Percentiles rank a stretch among this genome's conserved stretches.
phyloP scores from a whole-genome alignment of 1,284 basidiomycete species.

The Microbotryum silenes-acaulis region DNA sequence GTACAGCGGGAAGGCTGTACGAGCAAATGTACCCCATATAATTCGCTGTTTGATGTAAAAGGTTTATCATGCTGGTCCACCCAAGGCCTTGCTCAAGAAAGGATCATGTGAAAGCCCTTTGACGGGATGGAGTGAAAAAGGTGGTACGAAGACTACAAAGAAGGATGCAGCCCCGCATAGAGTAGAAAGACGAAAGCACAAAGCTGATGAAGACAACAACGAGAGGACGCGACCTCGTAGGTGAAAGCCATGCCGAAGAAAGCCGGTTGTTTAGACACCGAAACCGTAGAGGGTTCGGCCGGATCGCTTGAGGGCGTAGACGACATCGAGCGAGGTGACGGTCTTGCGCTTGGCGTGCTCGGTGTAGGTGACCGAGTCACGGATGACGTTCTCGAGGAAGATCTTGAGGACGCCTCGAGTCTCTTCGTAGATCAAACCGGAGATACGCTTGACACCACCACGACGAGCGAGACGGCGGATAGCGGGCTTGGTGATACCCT shows the following conservation, averaged over 20 bases:
- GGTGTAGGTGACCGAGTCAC: conserved; percentile 81
- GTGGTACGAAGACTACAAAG: no score
- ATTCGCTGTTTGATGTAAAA: no score
- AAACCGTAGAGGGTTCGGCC: conserved; percentile 79
- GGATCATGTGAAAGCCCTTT: no score
- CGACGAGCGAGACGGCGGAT: conserved; percentile 89
- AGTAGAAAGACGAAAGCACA: no score
- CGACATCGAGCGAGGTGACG: conserved; percentile 79
- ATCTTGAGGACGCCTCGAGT: conserved; percentile 77
- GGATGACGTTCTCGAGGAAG: conserved; percentile 72
- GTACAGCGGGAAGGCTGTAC: no score
- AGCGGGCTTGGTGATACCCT: conserved; percentile 83
- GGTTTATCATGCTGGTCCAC: no score
- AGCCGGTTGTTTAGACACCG: conserved; percentile 49
- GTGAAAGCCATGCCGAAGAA: background rate
- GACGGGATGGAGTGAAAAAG: no score
- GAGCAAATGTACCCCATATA: no score
- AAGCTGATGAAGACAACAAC: no score
- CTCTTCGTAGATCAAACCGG: conserved; percentile 87
- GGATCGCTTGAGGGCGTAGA: conserved; percentile 87
- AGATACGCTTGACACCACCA: conserved; percentile 93
- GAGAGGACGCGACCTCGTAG: background rate
- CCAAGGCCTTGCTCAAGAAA: no score
- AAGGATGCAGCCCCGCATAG: no score
- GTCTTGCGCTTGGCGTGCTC: conserved; percentile 88